Conservation (phyloP, 768 basidiomycete species). For the Boletus tomentosulus region DNA sequence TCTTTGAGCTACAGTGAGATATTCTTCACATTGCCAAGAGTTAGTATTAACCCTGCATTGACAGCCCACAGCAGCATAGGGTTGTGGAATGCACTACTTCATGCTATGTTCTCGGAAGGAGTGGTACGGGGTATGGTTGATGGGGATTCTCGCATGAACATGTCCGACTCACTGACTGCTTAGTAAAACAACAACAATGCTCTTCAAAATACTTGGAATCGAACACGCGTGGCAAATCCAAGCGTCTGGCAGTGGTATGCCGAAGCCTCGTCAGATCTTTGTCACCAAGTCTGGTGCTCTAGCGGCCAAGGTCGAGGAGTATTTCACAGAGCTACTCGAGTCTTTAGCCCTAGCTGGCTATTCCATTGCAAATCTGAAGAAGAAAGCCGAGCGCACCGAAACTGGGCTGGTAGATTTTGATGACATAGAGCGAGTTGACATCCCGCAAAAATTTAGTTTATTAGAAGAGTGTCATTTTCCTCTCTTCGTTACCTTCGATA, state of each 20-base stretch:
- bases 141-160: neutral
- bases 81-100: slow-evolving; percentile 59
- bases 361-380: slow-evolving; percentile 17
- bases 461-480: slow-evolving; percentile 63
- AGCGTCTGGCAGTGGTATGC: slow-evolving; percentile 18
- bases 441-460: slow-evolving; percentile 50
- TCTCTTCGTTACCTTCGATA: slow-evolving; percentile 63
- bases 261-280: slow-evolving; percentile 64
- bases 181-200: slow-evolving; percentile 74
- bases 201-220: slow-evolving; percentile 71
- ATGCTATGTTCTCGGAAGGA: slow-evolving; percentile 65
- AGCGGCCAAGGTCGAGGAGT: slow-evolving; percentile 66
- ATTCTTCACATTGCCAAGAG: slow-evolving; percentile 4
- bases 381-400: slow-evolving; percentile 19
- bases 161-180: neutral
- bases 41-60: slow-evolving; percentile 1
- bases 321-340: slow-evolving; percentile 49
- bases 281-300: slow-evolving; percentile 67
- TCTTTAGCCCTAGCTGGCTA: slow-evolving; percentile 39
- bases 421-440: slow-evolving; percentile 24
- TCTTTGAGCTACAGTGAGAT: slow-evolving; percentile 26
- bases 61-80: slow-evolving; percentile 44
- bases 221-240: slow-evolving; percentile 50
- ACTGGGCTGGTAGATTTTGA: slow-evolving; percentile 33
- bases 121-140: slow-evolving; percentile 61